Base-by-base conservation (phyloP, 2,329 filamentous ascomycete species). In the Stagonosporopsis cucurbitacearum region DNA sequence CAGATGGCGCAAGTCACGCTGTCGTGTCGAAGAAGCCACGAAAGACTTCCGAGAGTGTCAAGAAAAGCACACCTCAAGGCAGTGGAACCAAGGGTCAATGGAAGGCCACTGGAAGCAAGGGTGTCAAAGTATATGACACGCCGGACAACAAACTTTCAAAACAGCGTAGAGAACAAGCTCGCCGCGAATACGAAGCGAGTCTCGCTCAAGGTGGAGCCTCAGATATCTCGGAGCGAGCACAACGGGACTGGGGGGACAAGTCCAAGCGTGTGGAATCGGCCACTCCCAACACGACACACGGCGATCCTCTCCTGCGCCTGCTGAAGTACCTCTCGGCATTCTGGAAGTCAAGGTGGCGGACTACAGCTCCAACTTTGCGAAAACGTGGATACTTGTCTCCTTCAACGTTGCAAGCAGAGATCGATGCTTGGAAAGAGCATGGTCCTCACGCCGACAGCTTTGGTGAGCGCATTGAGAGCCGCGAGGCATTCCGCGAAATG, bases 361-460 rank as follows among this genome's bases (percentile, higher is more conserved):
- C 95, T 39, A 91, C 87, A 0, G 84, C 88, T 0, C 92, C 93
- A 0, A 91, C 91, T 0, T 70, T 98, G 20, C 84, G 93, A n/a
- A 99, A 98, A 77, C 83, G 86, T 70, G 95, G 95, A 0, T 98
- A 98, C 71, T 89, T 94, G 79, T 82, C 89, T 0, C 83, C 92
- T n/a, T 82, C 88, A 64, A 83, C 86, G 22, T 78, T 96, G 2
- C 88, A 92, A 64, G 84, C 87, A n/a, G 81, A 95, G 57, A 86
- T 89, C 6, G 87, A 88, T 28, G 87, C 85, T 0, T 92, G 89
- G 72, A 83, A 85, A 28, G 83, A 86, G 12, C 83, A 88, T 44
- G 79, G 81, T 0, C 79, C 86, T 53, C 83, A 95, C 62, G 75
- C 81, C 0, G 81, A 85, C 41, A 79, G 78, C 6, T 92, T 94